Evolutionary conservation across 768 basidiomycete species (phyloP).

Genomic region (Boletus patriciae): DNA sequence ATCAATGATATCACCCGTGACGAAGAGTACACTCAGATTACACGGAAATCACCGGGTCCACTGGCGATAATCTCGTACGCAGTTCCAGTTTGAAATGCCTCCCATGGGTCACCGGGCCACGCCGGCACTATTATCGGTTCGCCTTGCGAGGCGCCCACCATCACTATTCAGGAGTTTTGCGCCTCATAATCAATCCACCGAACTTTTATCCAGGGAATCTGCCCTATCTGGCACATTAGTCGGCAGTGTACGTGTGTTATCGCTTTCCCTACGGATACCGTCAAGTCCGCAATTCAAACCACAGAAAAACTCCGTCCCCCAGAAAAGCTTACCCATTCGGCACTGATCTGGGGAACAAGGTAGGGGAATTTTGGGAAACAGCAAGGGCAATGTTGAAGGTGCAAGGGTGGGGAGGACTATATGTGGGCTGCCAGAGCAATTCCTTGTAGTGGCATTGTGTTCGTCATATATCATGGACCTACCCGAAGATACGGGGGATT

Average conservation of each 20-base stretch:
- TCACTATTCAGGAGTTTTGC: neutral
- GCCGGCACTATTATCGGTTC: constrained; percentile 92
- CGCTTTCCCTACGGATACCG: constrained; percentile 85
- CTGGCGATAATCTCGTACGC: constrained; percentile 50
- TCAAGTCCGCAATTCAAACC: constrained; percentile 91
- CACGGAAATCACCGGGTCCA: constrained; percentile 47
- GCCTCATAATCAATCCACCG: neutral
- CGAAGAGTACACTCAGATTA: constrained; percentile 7
- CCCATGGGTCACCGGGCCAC: constrained; percentile 67
- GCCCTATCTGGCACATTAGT: constrained; percentile 78
- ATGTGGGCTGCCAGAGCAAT: constrained; percentile 83
- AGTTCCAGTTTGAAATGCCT: constrained; percentile 63
- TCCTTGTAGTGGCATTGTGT: constrained; percentile 87
- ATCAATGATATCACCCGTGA: neutral
- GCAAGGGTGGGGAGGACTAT: constrained; percentile 75
- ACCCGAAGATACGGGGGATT: no score
- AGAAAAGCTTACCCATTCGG: constrained; percentile 15
- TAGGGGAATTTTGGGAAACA: constrained; percentile 54
- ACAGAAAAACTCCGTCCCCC: constrained; percentile 71
- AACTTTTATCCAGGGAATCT: constrained; percentile 63
- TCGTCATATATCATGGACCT: constrained; percentile 83
- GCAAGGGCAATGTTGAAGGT: constrained; percentile 68
- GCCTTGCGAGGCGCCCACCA: constrained; percentile 44
- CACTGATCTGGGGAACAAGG: constrained; percentile 23
- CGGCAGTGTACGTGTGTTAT: constrained; percentile 76